Evolutionary conservation across 164 flowering plant species (phyloP), one percentile per base, ranked within the genome.

Genomic region (Nelumbo lutea): DNA sequence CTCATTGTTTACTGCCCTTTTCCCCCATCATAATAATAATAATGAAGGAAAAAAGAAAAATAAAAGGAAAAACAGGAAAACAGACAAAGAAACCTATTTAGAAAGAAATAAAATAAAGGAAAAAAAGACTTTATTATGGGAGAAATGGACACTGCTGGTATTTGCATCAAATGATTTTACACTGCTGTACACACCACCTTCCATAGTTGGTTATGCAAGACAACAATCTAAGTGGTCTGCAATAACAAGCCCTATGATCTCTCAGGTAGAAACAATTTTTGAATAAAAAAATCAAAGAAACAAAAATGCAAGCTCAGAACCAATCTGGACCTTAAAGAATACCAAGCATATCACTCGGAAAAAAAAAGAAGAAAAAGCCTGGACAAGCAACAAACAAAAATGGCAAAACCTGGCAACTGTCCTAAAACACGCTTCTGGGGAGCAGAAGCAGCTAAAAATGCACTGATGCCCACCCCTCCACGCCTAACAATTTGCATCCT

Each of bases 381-480:
- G 76, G 72, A 59, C 84, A 74, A 83, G 68, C 74, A 70, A 15
- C 64, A 59, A 64, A 73, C 64, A 71, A 57, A 69, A 72, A 77
- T 61, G 66, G 44, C 63, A 69, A 70, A 75, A 73, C 68, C 72
- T 47, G 41, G 61, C 61, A 59, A 68, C 56, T 60, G 68, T 70
- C 52, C 50, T 53, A 66, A 68, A 73, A 75, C 68, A 67, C 75
- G 80, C 78, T 81, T 79, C 88, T 77, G 66, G 84, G 89, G 93
- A 84, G 86, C 91, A 84, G 87, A 86, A 83, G 83, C 91, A 90
- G 93, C 90, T 85, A 80, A 93, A 88, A 93, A 87, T 67, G 86
- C 89, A 87, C 96, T 82, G 89, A 75, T 78, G 82, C 86, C 78
- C 86, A 82, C 87, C 88, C 89, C 81, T 70, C 66, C 67, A 71